Conservation (phyloP, 2,329 filamentous ascomycete species). For the Penicillium sclerotiorum region DNA sequence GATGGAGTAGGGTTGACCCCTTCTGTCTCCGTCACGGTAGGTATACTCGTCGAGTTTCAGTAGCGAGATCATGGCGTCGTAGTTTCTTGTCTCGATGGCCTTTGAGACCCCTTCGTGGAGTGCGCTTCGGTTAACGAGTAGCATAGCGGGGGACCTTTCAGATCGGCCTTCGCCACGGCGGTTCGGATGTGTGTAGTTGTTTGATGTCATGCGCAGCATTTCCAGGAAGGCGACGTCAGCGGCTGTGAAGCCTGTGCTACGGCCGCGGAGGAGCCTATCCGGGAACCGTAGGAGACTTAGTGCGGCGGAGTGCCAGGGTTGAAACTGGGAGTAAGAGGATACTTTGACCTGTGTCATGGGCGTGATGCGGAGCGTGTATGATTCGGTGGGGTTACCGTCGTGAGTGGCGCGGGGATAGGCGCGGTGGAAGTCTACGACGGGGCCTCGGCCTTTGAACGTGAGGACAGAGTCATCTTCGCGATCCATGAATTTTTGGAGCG, state of each 20-base stretch:
- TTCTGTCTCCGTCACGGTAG: constrained; percentile 18
- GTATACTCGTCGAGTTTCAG: constrained; percentile 43
- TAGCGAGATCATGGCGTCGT: constrained; percentile 34
- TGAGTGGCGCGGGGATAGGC: not conserved
- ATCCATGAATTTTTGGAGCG: constrained; percentile 25
- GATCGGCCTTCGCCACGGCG: too few species aligned
- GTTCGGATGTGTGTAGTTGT: constrained; percentile 11
- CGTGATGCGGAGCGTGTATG: constrained; percentile 26
- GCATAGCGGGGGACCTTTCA: too few species aligned
- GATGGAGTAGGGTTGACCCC: constrained; percentile 25
- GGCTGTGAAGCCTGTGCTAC: constrained; percentile 31
- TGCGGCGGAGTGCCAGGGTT: too few species aligned
- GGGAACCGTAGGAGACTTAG: too few species aligned
- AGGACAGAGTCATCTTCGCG: constrained; percentile 14
- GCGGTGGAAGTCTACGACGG: not conserved
- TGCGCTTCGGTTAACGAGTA: constrained; percentile 33
- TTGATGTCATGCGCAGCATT: constrained; percentile 36
- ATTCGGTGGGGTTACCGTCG: not conserved
- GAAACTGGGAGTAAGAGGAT: too few species aligned
- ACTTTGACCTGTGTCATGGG: constrained; percentile 26
- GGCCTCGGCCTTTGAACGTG: constrained; percentile 22
- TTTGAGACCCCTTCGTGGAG: constrained; percentile 20
- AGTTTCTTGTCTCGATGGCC: constrained; percentile 40
- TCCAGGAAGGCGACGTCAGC: constrained; percentile 38
- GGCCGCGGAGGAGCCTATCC: constrained; percentile 32